Evolutionary conservation across 139 green algal species (phyloP), one percentile per base, ranked within the genome.

Genomic region (Asterochloris sp.): DNA sequence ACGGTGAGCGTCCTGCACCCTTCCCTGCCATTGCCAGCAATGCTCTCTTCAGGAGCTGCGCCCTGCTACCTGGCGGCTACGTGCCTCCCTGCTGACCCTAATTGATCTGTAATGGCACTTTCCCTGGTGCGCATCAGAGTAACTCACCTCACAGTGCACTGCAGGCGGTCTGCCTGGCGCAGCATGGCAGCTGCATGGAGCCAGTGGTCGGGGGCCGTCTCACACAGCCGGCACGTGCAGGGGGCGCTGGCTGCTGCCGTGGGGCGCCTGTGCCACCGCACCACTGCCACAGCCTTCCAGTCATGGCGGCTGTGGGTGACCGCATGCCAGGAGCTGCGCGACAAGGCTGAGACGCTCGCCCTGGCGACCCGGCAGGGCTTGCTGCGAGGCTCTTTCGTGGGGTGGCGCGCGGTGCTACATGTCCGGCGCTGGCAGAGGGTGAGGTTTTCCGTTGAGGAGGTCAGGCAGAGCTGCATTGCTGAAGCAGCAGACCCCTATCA

Each of bases 261-360:
- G 24, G 47, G 67, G 60, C 76, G 76, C 6, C 23, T 80, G 24
- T 80, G 76, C 60, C 76, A 80, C 76, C 67, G 60, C 23, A 54
- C 76, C 54, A 68, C 76, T 69, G 24, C 54, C 19, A 28, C 9
- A 17, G 76, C 76, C 13, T 69, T 80, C 38, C 24, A 38, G 23
- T n/a, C 47, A 12, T 80, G 76, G 76, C n/a, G 61, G 23, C 12
- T 69, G 12, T 80, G 47, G 29, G 60, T 69, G 12, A n/a, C 19
- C 21, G 61, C 61, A 11, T 60, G 2, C 60, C 47, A 54, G 76
- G 68, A 6, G 24, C 60, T 80, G 11, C 27, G 60, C 13, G 0
- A 38, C 1, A 47, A 78, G 17, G 27, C 62, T 21, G 19, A 29
- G 74, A 12, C 62, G 38, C 47, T n/a, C 13, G 29, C 63, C 17